Evolutionary conservation across 1,284 basidiomycete genomes (phyloP).

Genomic region (Cutaneotrichosporon arboriforme): DNA sequence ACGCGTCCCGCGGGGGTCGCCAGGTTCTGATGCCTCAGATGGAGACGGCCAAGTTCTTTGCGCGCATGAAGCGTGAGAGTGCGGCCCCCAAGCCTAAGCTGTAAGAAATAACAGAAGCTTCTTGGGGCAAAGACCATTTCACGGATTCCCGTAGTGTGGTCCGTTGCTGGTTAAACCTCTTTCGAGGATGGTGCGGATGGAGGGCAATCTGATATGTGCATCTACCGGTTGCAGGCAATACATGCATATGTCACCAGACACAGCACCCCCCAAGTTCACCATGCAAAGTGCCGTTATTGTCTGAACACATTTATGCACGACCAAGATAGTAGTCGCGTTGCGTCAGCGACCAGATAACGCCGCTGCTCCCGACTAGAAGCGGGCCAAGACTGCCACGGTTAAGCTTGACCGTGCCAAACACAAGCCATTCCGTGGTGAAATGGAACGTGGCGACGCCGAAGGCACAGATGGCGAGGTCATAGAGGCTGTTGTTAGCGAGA

Average conservation of each 20-base stretch:
- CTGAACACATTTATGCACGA: constrained; percentile 1
- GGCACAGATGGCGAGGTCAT: constrained; percentile 78
- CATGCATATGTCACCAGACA: too few relatives aligned
- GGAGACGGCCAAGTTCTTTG: constrained; percentile 32
- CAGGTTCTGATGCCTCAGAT: constrained; percentile 16
- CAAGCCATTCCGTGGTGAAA: constrained; percentile 76
- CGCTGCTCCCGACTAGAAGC: constrained; percentile 73
- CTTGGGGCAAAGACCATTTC: too few relatives aligned
- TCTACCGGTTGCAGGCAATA: background rate
- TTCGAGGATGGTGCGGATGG: background rate
- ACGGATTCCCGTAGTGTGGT: too few relatives aligned
- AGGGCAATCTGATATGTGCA: background rate
- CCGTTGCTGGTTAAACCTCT: too few relatives aligned
- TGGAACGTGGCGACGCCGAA: constrained; percentile 87
- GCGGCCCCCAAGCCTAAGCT: constrained; percentile 27
- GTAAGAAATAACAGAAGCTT: too few relatives aligned
- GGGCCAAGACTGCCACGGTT: constrained; percentile 65
- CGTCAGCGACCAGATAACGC: constrained; percentile 30
- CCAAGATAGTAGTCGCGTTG: constrained; percentile 33
- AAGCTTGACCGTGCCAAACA: constrained; percentile 72
- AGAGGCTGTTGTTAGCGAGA: constrained; percentile 62
- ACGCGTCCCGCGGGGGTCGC: constrained; percentile 38
- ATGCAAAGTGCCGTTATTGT: background rate
- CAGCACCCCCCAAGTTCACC: too few relatives aligned
- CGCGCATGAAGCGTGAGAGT: constrained; percentile 23